Base-by-base conservation (phyloP, 441 rosid species). In the Corymbia calophylla region DNA sequence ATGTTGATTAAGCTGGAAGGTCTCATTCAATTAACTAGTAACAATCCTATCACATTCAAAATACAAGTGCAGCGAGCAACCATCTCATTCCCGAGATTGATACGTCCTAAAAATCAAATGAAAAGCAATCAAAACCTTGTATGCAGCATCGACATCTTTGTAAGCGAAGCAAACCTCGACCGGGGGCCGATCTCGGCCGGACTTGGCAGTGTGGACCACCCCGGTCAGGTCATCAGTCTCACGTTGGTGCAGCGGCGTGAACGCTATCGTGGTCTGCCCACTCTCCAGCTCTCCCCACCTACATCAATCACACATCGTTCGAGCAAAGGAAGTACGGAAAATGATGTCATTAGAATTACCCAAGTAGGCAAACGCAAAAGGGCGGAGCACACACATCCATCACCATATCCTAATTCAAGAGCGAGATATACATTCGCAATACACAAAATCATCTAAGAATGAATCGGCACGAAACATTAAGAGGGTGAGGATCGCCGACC, bases 241-340 rank as follows among this genome's bases (percentile, higher is more conserved):
- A 70, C 92, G 96, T 86, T 97, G 99, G 93, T 96, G 99, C 62
- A 81, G 54, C 27, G 96, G 96, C 35, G 99, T 96, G 92, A 97
- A 97, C 3, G 99, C 99, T 68, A 95, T 93, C 66, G 98, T 97
- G 13, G 97, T 96, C 90, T 94, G 94, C 31, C 98, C 99, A 47
- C 98, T 97, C 89, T 96, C 98, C 84, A 97, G 94, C 94, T 96
- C 97, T 68, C 96, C 98, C 97, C 98, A 96, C 92, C 99, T 94
- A 32, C 25, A 23, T 55, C 49, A 48, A 87, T 55, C 13, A 9
- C 47, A 32, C 80, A 0, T 9, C 32, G 29, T 44, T 12, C 23
- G 17, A 73, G 49, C n/a, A 44, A 39, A 1, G 47, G 18, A 9
- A 13, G 13, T 12, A 29, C 12, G 68, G 32, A 29, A 55, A 29